Evolutionary conservation across 257 asterid genomes (phyloP).

Genomic region (Rubia yunnanensis): DNA sequence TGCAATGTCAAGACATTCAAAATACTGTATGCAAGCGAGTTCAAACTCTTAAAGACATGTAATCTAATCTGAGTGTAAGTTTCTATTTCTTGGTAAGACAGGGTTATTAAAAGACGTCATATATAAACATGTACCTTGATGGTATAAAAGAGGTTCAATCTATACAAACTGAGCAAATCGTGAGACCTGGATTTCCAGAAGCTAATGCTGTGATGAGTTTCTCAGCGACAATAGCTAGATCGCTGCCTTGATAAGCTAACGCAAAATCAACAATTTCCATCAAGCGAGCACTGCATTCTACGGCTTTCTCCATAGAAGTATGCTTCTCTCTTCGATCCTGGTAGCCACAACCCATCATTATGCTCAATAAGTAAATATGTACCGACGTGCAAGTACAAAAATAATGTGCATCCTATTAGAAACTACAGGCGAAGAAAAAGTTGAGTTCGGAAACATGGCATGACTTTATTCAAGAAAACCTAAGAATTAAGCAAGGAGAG

Average conservation of each 20-base stretch:
- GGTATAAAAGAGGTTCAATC: too few relatives aligned
- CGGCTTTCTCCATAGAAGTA: conserved; percentile 48
- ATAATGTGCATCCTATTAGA: background rate
- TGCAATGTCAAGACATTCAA: too few relatives aligned
- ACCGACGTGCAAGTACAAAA: background rate
- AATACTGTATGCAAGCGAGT: too few relatives aligned
- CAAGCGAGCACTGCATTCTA: conserved; percentile 41
- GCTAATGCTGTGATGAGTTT: conserved; percentile 43
- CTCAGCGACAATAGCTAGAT: conserved; percentile 42
- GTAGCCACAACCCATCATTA: conserved; percentile 15
- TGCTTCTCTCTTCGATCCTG: conserved; percentile 69
- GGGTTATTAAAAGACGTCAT: too few relatives aligned
- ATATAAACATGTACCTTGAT: too few relatives aligned
- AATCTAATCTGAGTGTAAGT: too few relatives aligned
- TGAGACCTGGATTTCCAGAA: too few relatives aligned
- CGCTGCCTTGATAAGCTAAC: conserved; percentile 39
- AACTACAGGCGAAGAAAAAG: background rate
- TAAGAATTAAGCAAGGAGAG: background rate
- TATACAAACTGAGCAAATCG: too few relatives aligned
- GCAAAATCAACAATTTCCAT: conserved; percentile 40
- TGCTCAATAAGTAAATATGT: conserved; percentile 9
- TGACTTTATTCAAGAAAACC: background rate
- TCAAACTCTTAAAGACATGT: too few relatives aligned
- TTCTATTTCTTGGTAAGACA: too few relatives aligned
- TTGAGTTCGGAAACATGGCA: background rate